Evolutionary conservation across 148 eudicot species (phyloP), one percentile per base, ranked within the genome.

Genomic region (Rhododendron molle): DNA sequence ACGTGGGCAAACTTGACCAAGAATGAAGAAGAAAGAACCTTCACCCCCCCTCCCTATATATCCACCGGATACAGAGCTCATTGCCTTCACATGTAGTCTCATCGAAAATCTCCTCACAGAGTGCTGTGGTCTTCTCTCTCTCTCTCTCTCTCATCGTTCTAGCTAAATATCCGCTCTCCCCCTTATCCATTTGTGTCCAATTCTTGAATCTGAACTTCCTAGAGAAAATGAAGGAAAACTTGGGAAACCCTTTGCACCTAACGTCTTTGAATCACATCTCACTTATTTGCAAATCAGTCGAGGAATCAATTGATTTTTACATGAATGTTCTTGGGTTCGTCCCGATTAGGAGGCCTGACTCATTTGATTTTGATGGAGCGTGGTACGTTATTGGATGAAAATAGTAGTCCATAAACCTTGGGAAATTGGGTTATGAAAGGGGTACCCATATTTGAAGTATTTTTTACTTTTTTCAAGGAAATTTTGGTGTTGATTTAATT

Each of bases 291-390:
- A 91, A 80, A 87, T 95, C 96, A 4, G 86, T 96, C 69, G 99
- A 96, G 69, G 91, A 95, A 83, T 96, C 99, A 9, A 92, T 92
- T 7, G 87, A 87, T 85, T 96, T 96, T 76, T 96, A 96, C 85
- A 88, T 85, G 85, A 88, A 96, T 88, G 89, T 96, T 82, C 94
- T 96, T 32, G 99, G 99, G 1, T 96, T 96, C 85, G 84, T 89
- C 5, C 98, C 99, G 1, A 90, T 96, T 46, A 62, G 93, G 60
- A 86, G 99, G 71, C 99, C 99, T 20, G 94, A 95, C 1, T 96
- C 99, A 1, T 94, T 96, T 58, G 87, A 96, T 85, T 96, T 96
- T 52, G 88, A 93, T 78, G 99, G 99, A 47, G 99, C 99, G 20
- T 96, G 99, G 99, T 96, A 96, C 43, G 43, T 85, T 16, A 11